These are phyloP conservation scores for Xylariales sp. DNA, from an alignment of 2,329 filamentous ascomycete species.

Conservation along the genomic window DNA sequence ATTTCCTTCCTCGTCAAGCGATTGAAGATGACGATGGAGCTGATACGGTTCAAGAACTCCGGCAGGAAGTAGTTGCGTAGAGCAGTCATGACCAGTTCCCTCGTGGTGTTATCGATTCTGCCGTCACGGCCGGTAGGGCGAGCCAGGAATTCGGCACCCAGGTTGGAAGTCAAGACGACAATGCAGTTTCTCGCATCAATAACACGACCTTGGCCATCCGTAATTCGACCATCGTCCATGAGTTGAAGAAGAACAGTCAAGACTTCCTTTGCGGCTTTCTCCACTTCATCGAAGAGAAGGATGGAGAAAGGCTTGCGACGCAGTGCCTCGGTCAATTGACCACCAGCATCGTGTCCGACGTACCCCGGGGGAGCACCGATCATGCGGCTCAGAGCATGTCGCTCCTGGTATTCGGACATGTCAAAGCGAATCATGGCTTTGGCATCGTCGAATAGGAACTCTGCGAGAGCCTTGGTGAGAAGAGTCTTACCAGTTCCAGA, in stretches of 20 bases:
- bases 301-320: conserved; percentile 96
- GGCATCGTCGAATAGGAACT: conserved; percentile 95
- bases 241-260: conserved; percentile 96
- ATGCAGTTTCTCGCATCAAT: conserved; percentile 98
- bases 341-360: conserved; percentile 92
- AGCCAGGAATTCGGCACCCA: conserved; percentile 90
- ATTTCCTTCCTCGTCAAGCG: conserved; percentile 86
- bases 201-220: conserved; percentile 91
- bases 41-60: conserved; percentile 98
- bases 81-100: conserved; percentile 84
- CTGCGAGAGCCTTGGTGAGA: conserved; percentile 91
- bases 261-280: conserved; percentile 97
- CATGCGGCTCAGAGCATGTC: conserved; percentile 92
- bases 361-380: conserved; percentile 97
- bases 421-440: conserved; percentile 99
- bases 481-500: conserved; percentile 98
- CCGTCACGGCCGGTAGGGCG: conserved; percentile 75
- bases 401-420: conserved; percentile 99
- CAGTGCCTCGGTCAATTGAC: conserved; percentile 90
- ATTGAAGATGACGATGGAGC: conserved; percentile 96
- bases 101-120: conserved; percentile 77
- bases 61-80: conserved; percentile 95
- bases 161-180: conserved; percentile 97
- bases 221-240: conserved; percentile 98
- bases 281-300: conserved; percentile 93